phyloP scores from a whole-genome alignment of 2,329 filamentous ascomycete species.

The Pseudogymnoascus sp. region DNA sequence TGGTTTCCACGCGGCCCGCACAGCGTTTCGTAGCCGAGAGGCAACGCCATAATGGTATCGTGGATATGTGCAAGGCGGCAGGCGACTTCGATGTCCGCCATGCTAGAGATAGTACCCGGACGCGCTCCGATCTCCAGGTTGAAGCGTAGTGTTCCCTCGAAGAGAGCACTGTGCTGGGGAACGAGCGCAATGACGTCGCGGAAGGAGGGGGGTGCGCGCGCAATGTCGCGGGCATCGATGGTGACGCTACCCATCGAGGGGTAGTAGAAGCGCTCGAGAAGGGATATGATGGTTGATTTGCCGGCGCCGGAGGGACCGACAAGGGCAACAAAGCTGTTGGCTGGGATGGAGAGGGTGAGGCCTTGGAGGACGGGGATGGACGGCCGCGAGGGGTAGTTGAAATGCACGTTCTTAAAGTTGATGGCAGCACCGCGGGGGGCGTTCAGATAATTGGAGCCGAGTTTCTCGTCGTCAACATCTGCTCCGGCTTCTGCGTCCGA shows the following conservation, averaged over 20 bases:
- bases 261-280: slow-evolving; percentile 86
- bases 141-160: slow-evolving; percentile 49
- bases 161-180: slow-evolving; percentile 50
- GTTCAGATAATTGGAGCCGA: slow-evolving; percentile 30
- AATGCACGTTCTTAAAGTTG: slow-evolving; percentile 52
- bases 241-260: slow-evolving; percentile 39
- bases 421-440: slow-evolving; percentile 30
- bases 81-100: slow-evolving; percentile 58
- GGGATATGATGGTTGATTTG: slow-evolving; percentile 90
- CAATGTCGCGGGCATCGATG: slow-evolving; percentile 37
- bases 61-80: slow-evolving; percentile 65
- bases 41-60: slow-evolving; percentile 56
- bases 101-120: slow-evolving; percentile 47
- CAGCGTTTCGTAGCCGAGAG: slow-evolving; percentile 60
- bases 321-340: slow-evolving; percentile 73
- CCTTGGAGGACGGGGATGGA: slow-evolving; percentile 51
- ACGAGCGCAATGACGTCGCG: slow-evolving; percentile 49
- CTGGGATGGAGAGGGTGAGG: slow-evolving; percentile 49
- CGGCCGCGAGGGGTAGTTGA: slow-evolving; percentile 59
- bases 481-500: slow-evolving; percentile 30
- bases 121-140: slow-evolving; percentile 50
- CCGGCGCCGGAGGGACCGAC: slow-evolving; percentile 94
- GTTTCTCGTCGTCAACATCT: slow-evolving; percentile 18
- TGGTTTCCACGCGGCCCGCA: slow-evolving; percentile 67
- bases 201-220: slow-evolving; percentile 34